These are phyloP conservation scores for Scheffersomyces coipomensis DNA, from an alignment of 805 yeast species.

Conservation along the genomic window DNA sequence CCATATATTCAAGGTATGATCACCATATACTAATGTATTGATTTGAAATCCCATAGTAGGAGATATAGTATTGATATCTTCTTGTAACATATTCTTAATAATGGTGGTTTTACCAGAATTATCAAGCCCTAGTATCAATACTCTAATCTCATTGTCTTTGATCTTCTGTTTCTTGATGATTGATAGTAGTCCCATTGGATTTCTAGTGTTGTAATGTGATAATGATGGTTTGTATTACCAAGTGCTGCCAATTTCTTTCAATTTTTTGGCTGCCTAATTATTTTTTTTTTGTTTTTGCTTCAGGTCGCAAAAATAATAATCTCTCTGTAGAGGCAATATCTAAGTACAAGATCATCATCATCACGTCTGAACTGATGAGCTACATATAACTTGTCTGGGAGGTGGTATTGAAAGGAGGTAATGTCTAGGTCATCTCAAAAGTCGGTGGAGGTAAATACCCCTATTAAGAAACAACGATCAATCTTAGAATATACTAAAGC, in stretches of 20 bases:
- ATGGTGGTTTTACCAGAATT: conserved; percentile 91
- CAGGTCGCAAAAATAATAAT: background rate
- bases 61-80: conserved; percentile 54
- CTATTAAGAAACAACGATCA: conserved; percentile 20
- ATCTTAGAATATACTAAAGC: conserved; percentile 20
- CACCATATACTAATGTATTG: conserved; percentile 47
- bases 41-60: conserved; percentile 94
- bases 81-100: conserved; percentile 54
- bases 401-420: no score
- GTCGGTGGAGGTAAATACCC: background rate
- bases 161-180: conserved; percentile 79
- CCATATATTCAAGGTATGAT: conserved; percentile 64
- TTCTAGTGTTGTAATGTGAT: background rate
- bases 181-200: conserved; percentile 77
- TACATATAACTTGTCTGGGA: background rate
- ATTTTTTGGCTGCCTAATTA: background rate
- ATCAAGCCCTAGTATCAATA: conserved; percentile 80
- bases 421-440: background rate
- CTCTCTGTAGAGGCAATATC: no score
- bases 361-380: no score
- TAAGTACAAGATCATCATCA: no score
- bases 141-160: conserved; percentile 74
- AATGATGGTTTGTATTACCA: background rate
- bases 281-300: no score
- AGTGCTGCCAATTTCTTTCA: background rate